These are phyloP conservation scores for Neurospora sp. DNA, from an alignment of 495 filamentous ascomycete genomes.

Conservation along the genomic window DNA sequence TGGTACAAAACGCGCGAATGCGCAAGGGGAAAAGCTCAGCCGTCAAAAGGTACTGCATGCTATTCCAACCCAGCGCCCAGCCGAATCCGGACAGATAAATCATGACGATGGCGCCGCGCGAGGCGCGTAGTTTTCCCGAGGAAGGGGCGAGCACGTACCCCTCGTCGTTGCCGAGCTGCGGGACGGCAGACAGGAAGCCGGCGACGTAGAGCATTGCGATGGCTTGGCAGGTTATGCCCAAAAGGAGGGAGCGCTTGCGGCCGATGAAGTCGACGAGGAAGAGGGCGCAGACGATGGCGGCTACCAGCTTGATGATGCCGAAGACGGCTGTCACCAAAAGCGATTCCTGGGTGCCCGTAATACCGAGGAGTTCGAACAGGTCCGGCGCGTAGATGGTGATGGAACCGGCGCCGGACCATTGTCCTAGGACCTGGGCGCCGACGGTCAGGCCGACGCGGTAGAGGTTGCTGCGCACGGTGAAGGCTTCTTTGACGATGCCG, in stretches of 20 bases:
- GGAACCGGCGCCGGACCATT: slow-evolving; percentile 60
- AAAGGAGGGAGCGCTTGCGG: slow-evolving; percentile 54
- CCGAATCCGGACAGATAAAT: slow-evolving; percentile 56
- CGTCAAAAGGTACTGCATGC: slow-evolving; percentile 65
- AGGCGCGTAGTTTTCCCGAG: slow-evolving; percentile 24
- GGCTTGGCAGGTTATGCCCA: slow-evolving; percentile 53
- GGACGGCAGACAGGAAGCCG: slow-evolving; percentile 49
- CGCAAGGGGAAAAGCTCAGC: slow-evolving; percentile 64
- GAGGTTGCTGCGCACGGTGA: slow-evolving; percentile 48
- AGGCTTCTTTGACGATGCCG: slow-evolving; percentile 49
- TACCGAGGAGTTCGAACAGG: slow-evolving; percentile 55
- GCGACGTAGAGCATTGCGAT: slow-evolving; percentile 61
- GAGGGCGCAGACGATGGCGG: slow-evolving; percentile 52
- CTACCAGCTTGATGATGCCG: slow-evolving; percentile 56
- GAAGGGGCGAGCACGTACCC: slow-evolving; percentile 12
- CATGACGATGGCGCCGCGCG: slow-evolving; percentile 50
- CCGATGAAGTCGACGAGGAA: slow-evolving; percentile 69
- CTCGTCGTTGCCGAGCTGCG: slow-evolving; percentile 28
- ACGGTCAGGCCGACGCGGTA: slow-evolving; percentile 52
- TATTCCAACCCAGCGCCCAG: slow-evolving; percentile 69
- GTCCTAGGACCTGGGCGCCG: slow-evolving; percentile 50
- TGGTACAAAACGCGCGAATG: slow-evolving; percentile 40
- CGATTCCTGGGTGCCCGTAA: slow-evolving; percentile 48
- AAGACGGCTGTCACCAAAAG: slow-evolving; percentile 61
- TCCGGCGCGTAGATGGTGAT: slow-evolving; percentile 60